Evolutionary conservation across 768 basidiomycete genomes (phyloP), one percentile per base, ranked within the genome.

Genomic region (Mycena pura): DNA sequence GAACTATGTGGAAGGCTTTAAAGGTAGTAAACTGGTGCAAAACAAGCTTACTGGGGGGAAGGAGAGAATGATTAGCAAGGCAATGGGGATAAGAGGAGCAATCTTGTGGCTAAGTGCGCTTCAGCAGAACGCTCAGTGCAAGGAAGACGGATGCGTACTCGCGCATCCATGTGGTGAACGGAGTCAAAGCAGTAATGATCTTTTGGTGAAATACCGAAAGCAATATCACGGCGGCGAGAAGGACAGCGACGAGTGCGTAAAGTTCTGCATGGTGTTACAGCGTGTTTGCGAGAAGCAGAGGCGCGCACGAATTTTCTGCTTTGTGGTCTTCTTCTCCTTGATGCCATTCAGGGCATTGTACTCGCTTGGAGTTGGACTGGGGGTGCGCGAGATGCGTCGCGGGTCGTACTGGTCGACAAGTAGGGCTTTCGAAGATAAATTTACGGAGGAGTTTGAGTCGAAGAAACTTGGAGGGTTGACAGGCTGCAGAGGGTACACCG

Each of bases 101-200:
- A 50, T 5, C 19, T 54, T 54, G 14, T 47, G 17, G 3, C 59
- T 52, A 17, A 10, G 1, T 15, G 6, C 7, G 6, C 6, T 32
- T 3, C 3, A 41, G 27, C 5, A 21, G 1, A n/a, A 22, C 32
- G 15, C 5, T 13, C 13, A 14, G 15, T 28, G 3, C 15, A 48
- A 38, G 1, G 2, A 22, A 11, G 15, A 36, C 41, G n/a, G n/a
- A n/a, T n/a, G n/a, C n/a, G 22, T 24, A 56, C 53, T 44, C 46
- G 34, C 80, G 76, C 69, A 86, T 75, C 79, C 78, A 80, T 40
- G 80, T 73, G 0, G 84, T 82, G 4, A 73, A 71, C 0, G 85
- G 86, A 38, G 71, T 75, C 24, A 87, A 73, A 75, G 78, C 81
- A 4, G 72, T 52, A 25, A 87, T 78, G 63, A 88, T 86, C 69